Evolutionary conservation across 768 basidiomycete genomes (phyloP), one percentile per base, ranked within the genome.

Genomic region (Mycena latifolia): DNA sequence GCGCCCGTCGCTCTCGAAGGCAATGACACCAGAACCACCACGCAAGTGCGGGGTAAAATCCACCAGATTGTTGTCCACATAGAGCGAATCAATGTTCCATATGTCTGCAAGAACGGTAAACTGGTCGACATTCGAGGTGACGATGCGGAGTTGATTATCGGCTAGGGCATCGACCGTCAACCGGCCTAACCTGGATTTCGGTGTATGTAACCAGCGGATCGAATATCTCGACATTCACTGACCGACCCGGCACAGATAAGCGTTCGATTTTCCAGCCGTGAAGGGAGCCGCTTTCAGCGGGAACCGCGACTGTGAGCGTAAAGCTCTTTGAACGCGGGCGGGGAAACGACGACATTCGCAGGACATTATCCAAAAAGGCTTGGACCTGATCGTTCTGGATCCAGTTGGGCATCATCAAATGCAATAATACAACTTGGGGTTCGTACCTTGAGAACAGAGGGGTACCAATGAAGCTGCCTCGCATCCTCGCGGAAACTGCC

Each of bases 301-400:
- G 93, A 33, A 84, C 81, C 1, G 89, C 84, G 7, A 91, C 88
- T 0, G 93, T 96, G 60, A 96, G 77, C 2, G 91, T 93, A 74
- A 94, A 95, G 3, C 72, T 72, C 22, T 71, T 60, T 46, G 69
- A 71, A 24, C 54, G 67, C 27, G 20, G 55, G 47, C 29, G 56
- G 47, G 29, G 33, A 18, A 56, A 35, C 73, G 69, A 52, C 66
- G 63, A 35, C 45, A 54, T 33, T 20, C 70, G 46, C 46, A 73
- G 59, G 17, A 75, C 64, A 0, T 74, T 65, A 31, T 87, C 80
- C 51, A 95, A 65, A 74, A 94, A 95, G 0, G 70, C 67, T 56
- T 85, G 79, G 2, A 92, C 90, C 22, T 77, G 75, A 14, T 81
- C 73, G 65, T 88, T 91, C 69, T 70, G 43, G 31, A 1, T 5